A percentile compares a stretch with the other conserved stretches of the same genome.
Conservation (phyloP, 2,329 filamentous ascomycete species). For the Trichoderma hamatum region DNA sequence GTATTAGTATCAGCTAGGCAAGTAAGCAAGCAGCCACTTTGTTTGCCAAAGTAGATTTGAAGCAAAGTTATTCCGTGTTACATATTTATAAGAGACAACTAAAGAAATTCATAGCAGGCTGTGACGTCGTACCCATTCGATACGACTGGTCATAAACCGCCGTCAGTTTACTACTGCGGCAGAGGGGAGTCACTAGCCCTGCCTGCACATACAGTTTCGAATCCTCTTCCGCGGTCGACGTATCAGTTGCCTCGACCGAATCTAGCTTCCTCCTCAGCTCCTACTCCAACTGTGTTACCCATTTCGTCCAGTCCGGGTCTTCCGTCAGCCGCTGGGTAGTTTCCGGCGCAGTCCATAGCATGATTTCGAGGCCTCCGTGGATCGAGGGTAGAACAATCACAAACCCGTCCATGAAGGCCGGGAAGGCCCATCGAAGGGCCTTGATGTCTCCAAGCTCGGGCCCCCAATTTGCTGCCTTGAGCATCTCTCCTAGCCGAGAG, state of each 20-base stretch:
- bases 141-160: conserved; percentile 19
- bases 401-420: conserved; percentile 27
- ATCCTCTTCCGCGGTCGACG: not conserved
- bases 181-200: conserved; percentile 11
- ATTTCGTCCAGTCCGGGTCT: conserved; percentile 24
- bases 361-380: conserved; percentile 26
- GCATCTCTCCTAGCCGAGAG: conserved; percentile 23
- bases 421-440: conserved; percentile 25
- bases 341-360: conserved; percentile 26
- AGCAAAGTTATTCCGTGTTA: not conserved
- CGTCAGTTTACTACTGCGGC: not conserved
- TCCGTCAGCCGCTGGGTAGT: conserved; percentile 19
- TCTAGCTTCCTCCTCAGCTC: not conserved
- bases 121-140: not conserved
- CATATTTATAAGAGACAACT: not conserved
- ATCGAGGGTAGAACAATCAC: conserved; percentile 23
- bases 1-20: not conserved
- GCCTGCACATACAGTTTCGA: not conserved
- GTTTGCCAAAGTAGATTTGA: not conserved
- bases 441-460: conserved; percentile 24
- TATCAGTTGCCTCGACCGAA: conserved; percentile 3
- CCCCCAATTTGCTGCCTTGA: conserved; percentile 22
- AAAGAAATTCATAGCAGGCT: not conserved
- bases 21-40: not conserved
- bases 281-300: conserved; percentile 27